phyloP scores from a whole-genome alignment of 2,329 filamentous ascomycete species.

The Pseudocercospora fuligena region DNA sequence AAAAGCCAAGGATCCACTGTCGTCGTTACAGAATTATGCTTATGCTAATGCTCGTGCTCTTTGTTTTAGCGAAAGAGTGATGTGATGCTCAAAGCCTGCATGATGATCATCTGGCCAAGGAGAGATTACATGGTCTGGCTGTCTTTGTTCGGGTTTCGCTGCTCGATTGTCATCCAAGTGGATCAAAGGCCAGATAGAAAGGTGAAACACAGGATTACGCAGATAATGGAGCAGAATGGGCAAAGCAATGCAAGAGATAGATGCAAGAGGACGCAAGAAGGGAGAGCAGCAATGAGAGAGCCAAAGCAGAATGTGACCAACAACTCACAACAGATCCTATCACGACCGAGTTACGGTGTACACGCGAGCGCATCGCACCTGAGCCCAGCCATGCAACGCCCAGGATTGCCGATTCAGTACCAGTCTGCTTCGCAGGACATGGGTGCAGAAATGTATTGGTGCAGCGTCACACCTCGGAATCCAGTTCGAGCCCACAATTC shows the following conservation, averaged over 20 bases:
- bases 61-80: slow-evolving; percentile 4
- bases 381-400: slow-evolving; percentile 22
- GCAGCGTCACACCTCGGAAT: slow-evolving; percentile 27
- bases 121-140: slow-evolving; percentile 6
- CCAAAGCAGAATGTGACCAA: slow-evolving; percentile 9
- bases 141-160: not conserved
- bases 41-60: slow-evolving; percentile 11
- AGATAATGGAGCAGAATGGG: not conserved
- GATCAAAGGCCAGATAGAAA: not conserved
- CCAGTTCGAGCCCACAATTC: slow-evolving; percentile 21
- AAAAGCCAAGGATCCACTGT: slow-evolving; percentile 2
- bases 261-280: slow-evolving; percentile 10
- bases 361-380: slow-evolving; percentile 26
- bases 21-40: slow-evolving; percentile 11
- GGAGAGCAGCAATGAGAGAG: not conserved
- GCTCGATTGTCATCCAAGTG: not conserved
- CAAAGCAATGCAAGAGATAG: slow-evolving; percentile 8
- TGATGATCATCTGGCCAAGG: slow-evolving; percentile 3
- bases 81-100: slow-evolving; percentile 5
- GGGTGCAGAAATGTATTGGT: slow-evolving; percentile 27
- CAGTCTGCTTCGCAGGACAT: slow-evolving; percentile 14
- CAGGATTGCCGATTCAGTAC: slow-evolving; percentile 20
- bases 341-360: slow-evolving; percentile 29
- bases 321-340: slow-evolving; percentile 17
- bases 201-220: slow-evolving; percentile 7